Evolutionary conservation across 2,329 filamentous ascomycete genomes (phyloP).

Genomic region (Lasiodiplodia gonubiensis): DNA sequence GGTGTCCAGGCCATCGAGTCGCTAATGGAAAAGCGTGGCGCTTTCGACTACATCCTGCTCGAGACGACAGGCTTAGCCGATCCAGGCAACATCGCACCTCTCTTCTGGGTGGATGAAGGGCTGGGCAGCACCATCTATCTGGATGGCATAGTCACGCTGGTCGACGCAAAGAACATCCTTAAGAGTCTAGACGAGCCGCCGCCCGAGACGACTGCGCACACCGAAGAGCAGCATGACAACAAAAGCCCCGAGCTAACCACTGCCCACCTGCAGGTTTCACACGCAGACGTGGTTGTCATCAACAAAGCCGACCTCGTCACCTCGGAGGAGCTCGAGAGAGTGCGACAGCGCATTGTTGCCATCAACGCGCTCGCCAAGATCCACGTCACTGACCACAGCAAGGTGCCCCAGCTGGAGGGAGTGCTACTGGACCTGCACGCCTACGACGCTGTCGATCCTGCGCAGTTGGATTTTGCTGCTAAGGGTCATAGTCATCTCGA

Average conservation of each 20-base stretch:
- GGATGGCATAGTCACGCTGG: slow-evolving; percentile 93
- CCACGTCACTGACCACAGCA: slow-evolving; percentile 78
- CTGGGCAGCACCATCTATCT: slow-evolving; percentile 94
- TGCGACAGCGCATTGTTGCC: slow-evolving; percentile 73
- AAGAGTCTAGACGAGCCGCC: slow-evolving; percentile 74
- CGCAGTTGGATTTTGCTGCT: slow-evolving; percentile 67
- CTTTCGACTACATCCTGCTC: slow-evolving; percentile 96
- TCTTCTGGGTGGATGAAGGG: slow-evolving; percentile 98
- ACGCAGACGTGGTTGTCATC: slow-evolving; percentile 92
- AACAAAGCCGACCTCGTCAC: slow-evolving; percentile 91
- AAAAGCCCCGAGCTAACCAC: slow-evolving; percentile 78
- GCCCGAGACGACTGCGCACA: slow-evolving; percentile 54
- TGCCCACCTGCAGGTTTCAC: slow-evolving; percentile 94
- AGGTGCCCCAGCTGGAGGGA: slow-evolving; percentile 81
- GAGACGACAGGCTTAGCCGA: slow-evolving; percentile 96
- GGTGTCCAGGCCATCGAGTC: slow-evolving; percentile 95
- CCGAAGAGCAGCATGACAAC: slow-evolving; percentile 54
- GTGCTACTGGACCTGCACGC: slow-evolving; percentile 89
- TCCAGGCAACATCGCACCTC: slow-evolving; percentile 89
- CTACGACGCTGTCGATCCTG: slow-evolving; percentile 78
- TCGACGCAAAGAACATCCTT: slow-evolving; percentile 93
- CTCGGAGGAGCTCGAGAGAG: slow-evolving; percentile 68
- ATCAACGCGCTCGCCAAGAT: slow-evolving; percentile 92
- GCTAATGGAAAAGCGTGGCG: slow-evolving; percentile 89
- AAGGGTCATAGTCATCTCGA: slow-evolving; percentile 93